These are phyloP conservation scores for Rhodotorula sp. DNA, from an alignment of 1,284 basidiomycete genomes.

Conservation along the genomic window DNA sequence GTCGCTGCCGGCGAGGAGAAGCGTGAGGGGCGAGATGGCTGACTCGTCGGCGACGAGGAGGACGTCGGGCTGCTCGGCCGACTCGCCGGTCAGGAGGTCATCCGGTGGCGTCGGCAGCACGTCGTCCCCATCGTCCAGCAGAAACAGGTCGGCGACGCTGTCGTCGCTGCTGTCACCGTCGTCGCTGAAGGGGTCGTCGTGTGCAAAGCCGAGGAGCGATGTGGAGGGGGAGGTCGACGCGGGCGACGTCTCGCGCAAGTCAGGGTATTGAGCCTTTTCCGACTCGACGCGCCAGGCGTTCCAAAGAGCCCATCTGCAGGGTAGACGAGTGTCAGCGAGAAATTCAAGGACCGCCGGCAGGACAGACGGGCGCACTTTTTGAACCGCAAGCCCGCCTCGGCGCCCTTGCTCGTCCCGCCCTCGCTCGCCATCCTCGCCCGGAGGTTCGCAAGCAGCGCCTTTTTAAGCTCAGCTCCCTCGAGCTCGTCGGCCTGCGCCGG, in stretches of 20 bases:
- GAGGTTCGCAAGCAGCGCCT: slow-evolving; percentile 16
- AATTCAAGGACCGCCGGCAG: not conserved
- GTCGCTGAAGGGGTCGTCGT: not conserved
- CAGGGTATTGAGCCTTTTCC: not conserved
- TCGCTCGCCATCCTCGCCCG: slow-evolving; percentile 17
- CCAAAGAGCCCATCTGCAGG: slow-evolving; percentile 30
- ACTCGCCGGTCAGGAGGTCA: not conserved
- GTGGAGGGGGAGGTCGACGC: not conserved
- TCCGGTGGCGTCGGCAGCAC: not conserved
- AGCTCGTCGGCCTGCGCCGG: not conserved
- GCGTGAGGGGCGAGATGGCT: not conserved
- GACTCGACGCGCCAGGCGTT: slow-evolving; percentile 17
- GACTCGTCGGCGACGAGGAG: not conserved
- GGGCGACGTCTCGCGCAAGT: not conserved
- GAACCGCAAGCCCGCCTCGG: slow-evolving; percentile 24
- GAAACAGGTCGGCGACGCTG: not conserved
- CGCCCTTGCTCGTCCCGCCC: slow-evolving; percentile 19
- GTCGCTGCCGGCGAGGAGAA: not conserved
- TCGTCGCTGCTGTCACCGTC: not conserved
- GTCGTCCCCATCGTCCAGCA: not conserved
- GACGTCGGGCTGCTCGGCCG: not conserved
- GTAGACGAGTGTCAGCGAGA: not conserved
- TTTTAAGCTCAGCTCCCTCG: slow-evolving; percentile 21
- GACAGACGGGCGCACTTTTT: slow-evolving; percentile 22
- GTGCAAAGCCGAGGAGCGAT: not conserved